These are phyloP conservation scores for Glycine soja DNA, from an alignment of 306 rosid genomes.

Conservation along the genomic window DNA sequence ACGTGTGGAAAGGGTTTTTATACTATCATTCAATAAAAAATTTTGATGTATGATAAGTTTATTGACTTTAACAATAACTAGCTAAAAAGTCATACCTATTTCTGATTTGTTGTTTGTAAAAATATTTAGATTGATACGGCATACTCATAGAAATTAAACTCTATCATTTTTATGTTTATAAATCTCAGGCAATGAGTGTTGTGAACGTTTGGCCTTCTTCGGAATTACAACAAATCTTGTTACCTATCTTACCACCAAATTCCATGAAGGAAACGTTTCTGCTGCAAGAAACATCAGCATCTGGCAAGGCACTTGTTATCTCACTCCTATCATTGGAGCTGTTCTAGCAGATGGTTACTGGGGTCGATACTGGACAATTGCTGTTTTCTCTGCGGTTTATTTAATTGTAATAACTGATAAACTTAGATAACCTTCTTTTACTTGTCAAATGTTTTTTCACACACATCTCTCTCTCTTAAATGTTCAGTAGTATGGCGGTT, in stretches of 20 bases:
- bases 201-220: constrained; percentile 90
- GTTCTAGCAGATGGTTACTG: constrained; percentile 87
- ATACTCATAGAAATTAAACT: neutral
- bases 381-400: constrained; percentile 71
- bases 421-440: constrained; percentile 8
- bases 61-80: neutral
- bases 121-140: no score
- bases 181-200: constrained; percentile 79
- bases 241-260: constrained; percentile 79
- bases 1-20: no score
- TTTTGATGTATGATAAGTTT: neutral
- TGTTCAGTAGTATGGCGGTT: no score
- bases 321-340: constrained; percentile 91
- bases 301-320: constrained; percentile 97
- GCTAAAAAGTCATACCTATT: neutral
- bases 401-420: constrained; percentile 60
- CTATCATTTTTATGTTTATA: constrained; percentile 33
- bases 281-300: constrained; percentile 91
- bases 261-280: constrained; percentile 78
- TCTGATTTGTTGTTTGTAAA: neutral
- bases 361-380: constrained; percentile 97
- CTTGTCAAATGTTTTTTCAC: constrained; percentile 11
- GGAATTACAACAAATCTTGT: constrained; percentile 90
- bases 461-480: neutral
- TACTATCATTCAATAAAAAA: neutral